Evolutionary conservation across 306 rosid species (phyloP).

Genomic region (Castanea mollissima): DNA sequence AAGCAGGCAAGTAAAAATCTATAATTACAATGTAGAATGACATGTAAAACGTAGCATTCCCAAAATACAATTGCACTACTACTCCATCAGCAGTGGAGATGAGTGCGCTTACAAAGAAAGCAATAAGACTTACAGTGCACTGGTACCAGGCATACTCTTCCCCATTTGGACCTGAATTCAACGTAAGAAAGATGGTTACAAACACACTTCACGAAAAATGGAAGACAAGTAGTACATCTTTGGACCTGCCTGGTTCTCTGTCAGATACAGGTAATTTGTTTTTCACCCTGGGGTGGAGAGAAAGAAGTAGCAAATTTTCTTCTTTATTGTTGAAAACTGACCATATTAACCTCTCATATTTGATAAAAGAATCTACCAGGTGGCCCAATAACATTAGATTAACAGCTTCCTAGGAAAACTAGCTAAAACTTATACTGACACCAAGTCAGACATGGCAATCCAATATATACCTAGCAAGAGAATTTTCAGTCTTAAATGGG

Average conservation of each 20-base stretch:
- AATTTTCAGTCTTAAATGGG: neutral
- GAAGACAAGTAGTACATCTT: neutral
- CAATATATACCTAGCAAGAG: neutral
- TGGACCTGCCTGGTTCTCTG: neutral
- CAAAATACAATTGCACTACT: neutral
- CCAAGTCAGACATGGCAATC: neutral
- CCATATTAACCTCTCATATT: neutral
- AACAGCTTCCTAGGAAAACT: neutral
- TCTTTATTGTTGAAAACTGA: neutral
- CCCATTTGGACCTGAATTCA: conserved; percentile 89
- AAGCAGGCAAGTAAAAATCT: conserved; percentile 9
- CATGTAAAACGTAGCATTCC: neutral
- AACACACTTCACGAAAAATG: neutral
- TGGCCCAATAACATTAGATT: neutral
- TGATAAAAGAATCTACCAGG: neutral
- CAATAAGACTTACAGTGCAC: conserved; percentile 68
- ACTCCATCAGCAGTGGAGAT: neutral
- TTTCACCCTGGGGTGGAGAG: neutral
- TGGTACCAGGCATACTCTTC: conserved; percentile 98
- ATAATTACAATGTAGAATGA: neutral
- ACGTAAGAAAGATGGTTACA: neutral
- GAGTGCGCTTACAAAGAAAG: conserved; percentile 8
- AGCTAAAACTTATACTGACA: neutral
- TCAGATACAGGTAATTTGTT: neutral
- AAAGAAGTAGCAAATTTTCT: neutral